Percentiles rank a stretch among this genome's conserved stretches.
These are phyloP conservation scores for Ophiostoma sp. DNA, from an alignment of 2,329 filamentous ascomycete species.

Conservation along the genomic window DNA sequence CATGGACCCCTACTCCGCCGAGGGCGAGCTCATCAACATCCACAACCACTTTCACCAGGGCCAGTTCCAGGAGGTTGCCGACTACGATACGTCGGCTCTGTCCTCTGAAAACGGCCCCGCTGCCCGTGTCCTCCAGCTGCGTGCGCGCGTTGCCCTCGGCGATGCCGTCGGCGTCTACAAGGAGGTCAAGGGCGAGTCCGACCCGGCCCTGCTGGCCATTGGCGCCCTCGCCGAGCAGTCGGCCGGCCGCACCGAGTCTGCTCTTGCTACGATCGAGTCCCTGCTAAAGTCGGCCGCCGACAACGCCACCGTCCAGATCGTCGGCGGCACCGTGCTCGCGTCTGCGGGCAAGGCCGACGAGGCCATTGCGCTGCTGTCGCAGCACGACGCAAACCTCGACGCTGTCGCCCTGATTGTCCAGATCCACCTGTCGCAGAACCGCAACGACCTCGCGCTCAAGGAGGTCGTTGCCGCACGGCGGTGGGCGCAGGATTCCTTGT, in stretches of 20 bases:
- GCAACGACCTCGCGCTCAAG: conserved; percentile 82
- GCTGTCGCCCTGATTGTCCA: conserved; percentile 85
- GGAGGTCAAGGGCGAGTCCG: conserved; percentile 56
- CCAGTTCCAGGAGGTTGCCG: conserved; percentile 79
- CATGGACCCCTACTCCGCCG: conserved; percentile 68
- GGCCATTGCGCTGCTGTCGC: conserved; percentile 69
- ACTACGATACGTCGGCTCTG: conserved; percentile 76
- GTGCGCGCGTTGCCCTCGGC: conserved; percentile 76
- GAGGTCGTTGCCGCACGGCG: conserved; percentile 80
- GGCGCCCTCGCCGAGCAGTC: conserved; percentile 65
- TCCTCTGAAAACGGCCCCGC: conserved; percentile 71
- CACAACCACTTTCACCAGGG: conserved; percentile 69
- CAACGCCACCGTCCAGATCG: conserved; percentile 73
- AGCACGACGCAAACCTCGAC: conserved; percentile 77
- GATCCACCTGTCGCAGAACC: conserved; percentile 87
- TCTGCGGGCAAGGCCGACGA: conserved; percentile 76
- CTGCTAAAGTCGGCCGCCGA: conserved; percentile 63
- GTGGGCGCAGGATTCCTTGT: conserved; percentile 90
- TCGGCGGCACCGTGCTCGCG: conserved; percentile 77
- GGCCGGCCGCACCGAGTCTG: conserved; percentile 55
- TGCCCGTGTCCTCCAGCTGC: conserved; percentile 70
- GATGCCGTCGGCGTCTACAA: conserved; percentile 67
- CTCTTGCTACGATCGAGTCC: conserved; percentile 58
- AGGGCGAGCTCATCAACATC: conserved; percentile 66
- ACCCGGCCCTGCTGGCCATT: conserved; percentile 71